phyloP scores from a whole-genome alignment of 345 rosid genomes.

The Geranium brycei region DNA sequence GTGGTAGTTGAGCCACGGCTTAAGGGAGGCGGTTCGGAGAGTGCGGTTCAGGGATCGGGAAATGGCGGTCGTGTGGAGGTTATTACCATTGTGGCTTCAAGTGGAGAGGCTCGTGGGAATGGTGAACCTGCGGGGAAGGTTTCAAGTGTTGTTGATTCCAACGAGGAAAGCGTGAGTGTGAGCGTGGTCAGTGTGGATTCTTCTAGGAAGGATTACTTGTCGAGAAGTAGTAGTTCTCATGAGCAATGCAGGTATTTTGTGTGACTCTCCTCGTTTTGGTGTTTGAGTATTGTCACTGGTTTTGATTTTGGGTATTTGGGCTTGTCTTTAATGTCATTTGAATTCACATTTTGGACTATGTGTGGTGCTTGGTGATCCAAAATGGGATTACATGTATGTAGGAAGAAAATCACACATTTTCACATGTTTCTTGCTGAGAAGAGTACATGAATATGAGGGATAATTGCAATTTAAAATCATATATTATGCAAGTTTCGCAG shows the following conservation, averaged over 20 bases:
- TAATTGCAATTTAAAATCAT: too few species aligned
- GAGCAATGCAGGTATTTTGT: slow-evolving; percentile 59
- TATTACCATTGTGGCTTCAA: slow-evolving; percentile 31
- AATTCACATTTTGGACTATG: not conserved
- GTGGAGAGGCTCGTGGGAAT: slow-evolving; percentile 23
- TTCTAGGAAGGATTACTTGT: slow-evolving; percentile 39
- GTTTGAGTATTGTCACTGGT: not conserved
- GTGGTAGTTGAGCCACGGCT: not conserved
- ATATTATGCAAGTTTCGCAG: too few species aligned
- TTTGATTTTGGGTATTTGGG: not conserved
- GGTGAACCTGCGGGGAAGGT: slow-evolving; percentile 12
- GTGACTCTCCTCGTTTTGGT: not conserved
- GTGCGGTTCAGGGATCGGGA: not conserved
- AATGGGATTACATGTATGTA: too few species aligned
- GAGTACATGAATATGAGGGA: too few species aligned
- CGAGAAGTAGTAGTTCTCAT: slow-evolving; percentile 43
- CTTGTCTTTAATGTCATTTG: not conserved
- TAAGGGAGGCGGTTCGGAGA: not conserved
- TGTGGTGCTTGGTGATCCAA: not conserved
- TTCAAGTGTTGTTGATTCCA: slow-evolving; percentile 14
- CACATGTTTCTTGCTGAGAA: too few species aligned
- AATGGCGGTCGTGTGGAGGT: slow-evolving; percentile 2
- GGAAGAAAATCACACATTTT: too few species aligned
- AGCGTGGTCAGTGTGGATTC: slow-evolving; percentile 12
- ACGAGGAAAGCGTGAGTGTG: slow-evolving; percentile 16